Evolutionary conservation across 2,329 filamentous ascomycete genomes (phyloP).

Genomic region (Ophiostoma montium): DNA sequence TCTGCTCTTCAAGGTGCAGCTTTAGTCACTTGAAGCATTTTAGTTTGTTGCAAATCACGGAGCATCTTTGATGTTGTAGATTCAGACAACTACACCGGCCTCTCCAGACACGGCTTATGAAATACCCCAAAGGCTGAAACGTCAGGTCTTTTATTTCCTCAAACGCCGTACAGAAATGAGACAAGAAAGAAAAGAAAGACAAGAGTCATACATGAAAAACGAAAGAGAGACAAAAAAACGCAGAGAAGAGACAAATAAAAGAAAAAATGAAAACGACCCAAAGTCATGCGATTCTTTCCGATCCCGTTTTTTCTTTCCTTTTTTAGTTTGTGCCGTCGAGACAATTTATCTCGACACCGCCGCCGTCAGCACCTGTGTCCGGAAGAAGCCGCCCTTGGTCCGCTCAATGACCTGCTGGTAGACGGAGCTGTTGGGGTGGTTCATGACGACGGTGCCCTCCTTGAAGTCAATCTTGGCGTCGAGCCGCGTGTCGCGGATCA

Average conservation of each 20-base stretch:
- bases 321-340: too few relatives aligned
- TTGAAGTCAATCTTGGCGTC: slow-evolving; percentile 99
- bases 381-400: slow-evolving; percentile 97
- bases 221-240: neutral
- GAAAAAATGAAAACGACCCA: slow-evolving; percentile 1
- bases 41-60: too few relatives aligned
- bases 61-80: too few relatives aligned
- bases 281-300: neutral
- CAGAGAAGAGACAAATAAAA: slow-evolving; percentile 1
- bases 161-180: neutral
- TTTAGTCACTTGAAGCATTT: too few relatives aligned
- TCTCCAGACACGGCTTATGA: too few relatives aligned
- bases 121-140: neutral
- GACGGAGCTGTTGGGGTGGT: slow-evolving; percentile 95
- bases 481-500: slow-evolving; percentile 92
- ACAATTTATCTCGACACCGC: slow-evolving; percentile 29
- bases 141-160: neutral
- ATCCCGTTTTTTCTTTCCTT: neutral
- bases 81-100: too few relatives aligned
- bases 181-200: neutral
- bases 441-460: slow-evolving; percentile 97
- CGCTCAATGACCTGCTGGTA: slow-evolving; percentile 99
- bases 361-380: slow-evolving; percentile 83
- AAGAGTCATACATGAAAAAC: neutral
- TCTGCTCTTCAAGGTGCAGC: too few relatives aligned